Percentiles rank a stretch among this genome's conserved stretches.
Evolutionary conservation across 2,329 filamentous ascomycete species (phyloP).

Genomic region (Cladorrhinum sp.): DNA sequence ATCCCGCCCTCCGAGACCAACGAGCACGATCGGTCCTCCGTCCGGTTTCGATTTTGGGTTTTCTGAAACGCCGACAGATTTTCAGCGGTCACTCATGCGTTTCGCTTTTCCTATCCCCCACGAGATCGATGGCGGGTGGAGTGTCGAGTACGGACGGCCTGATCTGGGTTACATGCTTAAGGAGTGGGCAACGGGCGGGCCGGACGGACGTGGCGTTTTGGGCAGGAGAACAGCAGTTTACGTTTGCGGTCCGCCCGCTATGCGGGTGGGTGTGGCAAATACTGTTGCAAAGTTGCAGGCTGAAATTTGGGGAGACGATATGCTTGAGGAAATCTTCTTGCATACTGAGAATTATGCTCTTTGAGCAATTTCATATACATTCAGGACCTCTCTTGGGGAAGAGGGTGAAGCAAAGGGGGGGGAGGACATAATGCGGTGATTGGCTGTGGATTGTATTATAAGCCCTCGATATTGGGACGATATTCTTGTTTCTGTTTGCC

Average conservation of each 20-base stretch:
- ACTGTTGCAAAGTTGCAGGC: slow-evolving; percentile 80
- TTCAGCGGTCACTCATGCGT: slow-evolving; percentile 85
- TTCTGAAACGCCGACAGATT: slow-evolving; percentile 77
- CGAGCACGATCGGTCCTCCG: slow-evolving; percentile 57
- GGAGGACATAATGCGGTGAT: too few relatives aligned
- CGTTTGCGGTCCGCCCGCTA: slow-evolving; percentile 83
- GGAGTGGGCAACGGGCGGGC: slow-evolving; percentile 72
- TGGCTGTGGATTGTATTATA: too few relatives aligned
- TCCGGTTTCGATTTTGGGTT: slow-evolving; percentile 77
- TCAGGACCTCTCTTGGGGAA: too few relatives aligned
- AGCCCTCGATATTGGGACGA: too few relatives aligned
- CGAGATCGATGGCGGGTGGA: slow-evolving; percentile 76
- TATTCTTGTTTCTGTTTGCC: too few relatives aligned
- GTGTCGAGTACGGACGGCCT: slow-evolving; percentile 86
- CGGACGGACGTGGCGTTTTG: slow-evolving; percentile 65
- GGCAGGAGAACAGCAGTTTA: slow-evolving; percentile 84
- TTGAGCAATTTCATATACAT: slow-evolving; percentile 46
- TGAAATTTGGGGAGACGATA: slow-evolving; percentile 74
- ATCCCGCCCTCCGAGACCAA: slow-evolving; percentile 41
- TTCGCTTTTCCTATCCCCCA: slow-evolving; percentile 76
- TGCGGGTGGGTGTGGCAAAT: slow-evolving; percentile 84
- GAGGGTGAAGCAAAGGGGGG: too few relatives aligned
- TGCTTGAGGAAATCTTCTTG: slow-evolving; percentile 84
- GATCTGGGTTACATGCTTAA: slow-evolving; percentile 84
- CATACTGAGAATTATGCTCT: slow-evolving; percentile 95